Evolutionary conservation across 2,329 filamentous ascomycete species (phyloP), one percentile per base, ranked within the genome.

Genomic region (Cladosporium austrohemisphaericum): DNA sequence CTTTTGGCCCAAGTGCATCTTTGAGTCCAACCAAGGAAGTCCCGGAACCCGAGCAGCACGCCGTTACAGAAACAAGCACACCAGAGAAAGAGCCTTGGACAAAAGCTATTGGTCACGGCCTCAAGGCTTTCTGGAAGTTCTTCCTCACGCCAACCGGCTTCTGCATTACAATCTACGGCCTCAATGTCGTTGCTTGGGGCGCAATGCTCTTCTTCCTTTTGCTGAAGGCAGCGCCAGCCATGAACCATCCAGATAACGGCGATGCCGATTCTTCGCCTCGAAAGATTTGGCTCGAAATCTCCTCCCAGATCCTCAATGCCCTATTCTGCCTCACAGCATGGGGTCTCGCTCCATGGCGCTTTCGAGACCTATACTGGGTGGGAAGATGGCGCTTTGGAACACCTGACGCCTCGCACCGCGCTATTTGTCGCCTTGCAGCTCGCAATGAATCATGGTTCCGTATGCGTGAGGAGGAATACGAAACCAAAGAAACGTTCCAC

Each of bases 151-250:
- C 85, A 0, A 68, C 86, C 47, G 88, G 89, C 3, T 89, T 93
- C 63, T 72, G 87, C 47, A 80, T 93, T 33, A 86, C 83, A 2
- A 66, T 95, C 5, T 95, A 94, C 67, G 82, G 85, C 10, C 76
- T 93, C 51, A 91, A 92, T 55, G 79, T 95, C 16, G 80, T 95
- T 8, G 90, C 86, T 0, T 95, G 89, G 89, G 89, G 89, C 44
- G 88, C 86, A 50, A 95, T 95, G 89, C 76, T 95, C 25, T 94
- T 95, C 69, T 73, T 95, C 18, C 74, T 95, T 1, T 80, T 95
- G 19, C 86, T 83, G 72, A 88, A 89, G 60, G 88, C 76, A 19
- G 73, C 80, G 2, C 83, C 84, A 5, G 80, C 81, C 51, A 89
- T 89, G 86, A 66, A 66, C 43, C 57, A 65, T 26, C 66, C 70